phyloP scores from a whole-genome alignment of 192 early-diverging fungal species.

The Coemansia erecta region DNA sequence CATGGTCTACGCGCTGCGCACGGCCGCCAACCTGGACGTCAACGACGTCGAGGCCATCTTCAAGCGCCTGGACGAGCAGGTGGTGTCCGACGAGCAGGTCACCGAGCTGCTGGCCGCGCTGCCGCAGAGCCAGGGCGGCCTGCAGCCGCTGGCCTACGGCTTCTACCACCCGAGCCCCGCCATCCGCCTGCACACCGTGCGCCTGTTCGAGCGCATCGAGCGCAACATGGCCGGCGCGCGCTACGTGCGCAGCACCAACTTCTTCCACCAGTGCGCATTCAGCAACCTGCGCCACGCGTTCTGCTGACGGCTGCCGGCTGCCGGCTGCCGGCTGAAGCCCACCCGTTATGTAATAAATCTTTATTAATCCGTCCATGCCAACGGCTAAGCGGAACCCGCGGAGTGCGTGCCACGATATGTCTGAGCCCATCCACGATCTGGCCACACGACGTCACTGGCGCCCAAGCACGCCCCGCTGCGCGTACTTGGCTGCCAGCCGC shows the following conservation, averaged over 20 bases:
- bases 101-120: conserved; percentile 71
- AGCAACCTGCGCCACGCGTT: conserved; percentile 51
- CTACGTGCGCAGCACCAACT: conserved; percentile 51
- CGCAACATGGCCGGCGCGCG: conserved; percentile 59
- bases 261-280: conserved; percentile 55
- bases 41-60: conserved; percentile 69
- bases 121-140: conserved; percentile 77
- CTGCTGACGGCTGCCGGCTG: too few species aligned
- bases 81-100: conserved; percentile 73
- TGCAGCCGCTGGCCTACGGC: conserved; percentile 77
- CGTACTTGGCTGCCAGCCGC: conserved; percentile 73
- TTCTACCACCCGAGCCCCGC: conserved; percentile 71
- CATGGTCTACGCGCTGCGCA: conserved; percentile 61
- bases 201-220: conserved; percentile 72
- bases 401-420: too few species aligned
- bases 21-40: conserved; percentile 54
- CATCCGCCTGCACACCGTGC: conserved; percentile 66
- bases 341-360: too few species aligned
- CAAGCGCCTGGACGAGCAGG: conserved; percentile 62
- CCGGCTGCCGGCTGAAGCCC: too few species aligned
- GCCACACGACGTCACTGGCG: too few species aligned
- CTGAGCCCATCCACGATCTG: too few species aligned
- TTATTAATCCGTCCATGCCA: too few species aligned
- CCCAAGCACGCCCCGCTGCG: conserved; percentile 60
- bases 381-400: too few species aligned